Conservation (phyloP, 1,139 yeast genomes). For the Saccharomyces hybrid region DNA sequence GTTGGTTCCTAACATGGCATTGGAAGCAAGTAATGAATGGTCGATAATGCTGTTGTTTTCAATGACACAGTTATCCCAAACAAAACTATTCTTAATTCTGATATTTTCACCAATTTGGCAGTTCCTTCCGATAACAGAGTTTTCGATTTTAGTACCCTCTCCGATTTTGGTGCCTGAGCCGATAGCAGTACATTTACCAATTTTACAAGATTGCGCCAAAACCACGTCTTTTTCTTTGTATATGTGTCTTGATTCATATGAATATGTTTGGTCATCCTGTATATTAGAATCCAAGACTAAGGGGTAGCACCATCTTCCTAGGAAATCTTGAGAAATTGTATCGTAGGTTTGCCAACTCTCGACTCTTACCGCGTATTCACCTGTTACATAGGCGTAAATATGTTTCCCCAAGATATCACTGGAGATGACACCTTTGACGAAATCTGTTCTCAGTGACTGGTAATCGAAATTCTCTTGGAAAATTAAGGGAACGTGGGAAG, state of each 20-base stretch:
- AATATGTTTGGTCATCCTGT: constrained; percentile 60
- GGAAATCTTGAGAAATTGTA: constrained; percentile 82
- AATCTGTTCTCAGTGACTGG: constrained; percentile 77
- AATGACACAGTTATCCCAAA: constrained; percentile 77
- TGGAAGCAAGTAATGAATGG: constrained; percentile 62
- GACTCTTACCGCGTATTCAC: constrained; percentile 86
- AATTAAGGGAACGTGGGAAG: constrained; percentile 90
- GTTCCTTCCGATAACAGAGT: constrained; percentile 76
- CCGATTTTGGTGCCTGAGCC: constrained; percentile 68
- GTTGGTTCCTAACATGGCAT: constrained; percentile 46
- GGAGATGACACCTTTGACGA: constrained; percentile 82
- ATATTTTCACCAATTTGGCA: constrained; percentile 81
- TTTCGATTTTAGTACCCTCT: constrained; percentile 44
- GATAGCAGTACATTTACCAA: constrained; percentile 68
- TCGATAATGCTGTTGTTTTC: constrained; percentile 55
- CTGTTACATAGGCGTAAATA: constrained; percentile 75
- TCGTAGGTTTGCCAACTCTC: constrained; percentile 91
- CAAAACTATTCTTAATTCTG: constrained; percentile 59
- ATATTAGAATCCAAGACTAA: constrained; percentile 81
- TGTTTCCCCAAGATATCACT: constrained; percentile 88
- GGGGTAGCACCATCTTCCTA: constrained; percentile 91
- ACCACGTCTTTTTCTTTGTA: constrained; percentile 80
- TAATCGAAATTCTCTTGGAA: constrained; percentile 96
- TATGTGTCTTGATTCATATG: constrained; percentile 75
- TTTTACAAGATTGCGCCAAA: constrained; percentile 84